Conservation (phyloP, 805 yeast species). For the Teunomyces lycoperdinae region DNA sequence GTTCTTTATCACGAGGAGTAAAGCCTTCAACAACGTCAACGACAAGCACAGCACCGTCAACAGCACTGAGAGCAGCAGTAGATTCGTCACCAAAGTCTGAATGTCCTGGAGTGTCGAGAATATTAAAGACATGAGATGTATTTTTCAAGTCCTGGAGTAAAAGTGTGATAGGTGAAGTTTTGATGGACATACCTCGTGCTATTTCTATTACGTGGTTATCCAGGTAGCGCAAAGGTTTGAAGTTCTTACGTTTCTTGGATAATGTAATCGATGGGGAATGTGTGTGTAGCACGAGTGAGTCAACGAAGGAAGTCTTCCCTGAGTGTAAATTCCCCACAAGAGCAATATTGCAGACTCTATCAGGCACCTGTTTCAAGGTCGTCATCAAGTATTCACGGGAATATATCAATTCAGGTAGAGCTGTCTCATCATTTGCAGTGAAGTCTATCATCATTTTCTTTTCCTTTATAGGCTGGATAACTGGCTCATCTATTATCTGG, state of each 20-base stretch:
- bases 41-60: conserved; percentile 67
- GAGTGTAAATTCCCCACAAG: conserved; percentile 78
- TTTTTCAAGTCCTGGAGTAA: conserved; percentile 49
- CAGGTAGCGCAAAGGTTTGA: conserved; percentile 57
- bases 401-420: conserved; percentile 58
- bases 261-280: conserved; percentile 42
- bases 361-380: conserved; percentile 48
- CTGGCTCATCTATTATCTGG: conserved; percentile 48
- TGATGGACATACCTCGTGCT: conserved; percentile 67
- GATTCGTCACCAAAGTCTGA: conserved; percentile 77
- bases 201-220: conserved; percentile 71
- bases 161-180: conserved; percentile 59
- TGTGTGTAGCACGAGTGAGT: conserved; percentile 62
- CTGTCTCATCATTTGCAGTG: conserved; percentile 9
- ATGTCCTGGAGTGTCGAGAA: conserved; percentile 93
- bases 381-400: conserved; percentile 60
- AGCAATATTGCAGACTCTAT: conserved; percentile 69
- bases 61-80: conserved; percentile 51
- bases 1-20: conserved; percentile 48
- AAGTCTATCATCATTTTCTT: conserved; percentile 44
- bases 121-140: conserved; percentile 56
- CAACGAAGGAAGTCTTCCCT: conserved; percentile 83
- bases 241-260: conserved; percentile 27
- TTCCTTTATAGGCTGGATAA: conserved; percentile 51
- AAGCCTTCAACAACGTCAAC: conserved; percentile 88